phyloP scores from a whole-genome alignment of 352 stramenopile species.

The Phytopythium cucurbitacearum region DNA sequence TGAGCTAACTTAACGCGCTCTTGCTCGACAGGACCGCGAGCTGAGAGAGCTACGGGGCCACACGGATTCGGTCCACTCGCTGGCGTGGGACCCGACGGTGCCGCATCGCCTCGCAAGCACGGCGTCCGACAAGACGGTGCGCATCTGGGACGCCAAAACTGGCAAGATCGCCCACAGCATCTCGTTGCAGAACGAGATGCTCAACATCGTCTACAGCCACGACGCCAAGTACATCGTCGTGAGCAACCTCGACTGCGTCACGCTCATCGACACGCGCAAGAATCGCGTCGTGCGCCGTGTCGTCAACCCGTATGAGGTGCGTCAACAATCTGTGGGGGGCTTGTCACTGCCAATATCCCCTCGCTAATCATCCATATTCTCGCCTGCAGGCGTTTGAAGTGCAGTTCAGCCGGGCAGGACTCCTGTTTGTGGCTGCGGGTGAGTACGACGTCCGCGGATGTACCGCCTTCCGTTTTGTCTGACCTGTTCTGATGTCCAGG shows the following conservation, averaged over 20 bases:
- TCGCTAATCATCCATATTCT: no score
- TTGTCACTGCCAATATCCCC: no score
- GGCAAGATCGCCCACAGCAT: conserved; percentile 76
- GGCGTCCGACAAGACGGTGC: conserved; percentile 76
- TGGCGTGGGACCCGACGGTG: conserved; percentile 72
- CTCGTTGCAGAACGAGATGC: conserved; percentile 61
- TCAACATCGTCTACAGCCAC: conserved; percentile 78
- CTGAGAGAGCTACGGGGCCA: conserved; percentile 64
- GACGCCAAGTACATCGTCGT: conserved; percentile 82
- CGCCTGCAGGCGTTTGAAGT: conserved; percentile 53
- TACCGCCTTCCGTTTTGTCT: not conserved
- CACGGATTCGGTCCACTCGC: conserved; percentile 63
- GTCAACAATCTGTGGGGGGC: no score
- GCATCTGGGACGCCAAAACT: conserved; percentile 80
- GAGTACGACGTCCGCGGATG: not conserved
- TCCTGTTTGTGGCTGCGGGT: conserved; percentile 76
- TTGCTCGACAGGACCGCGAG: conserved; percentile 34
- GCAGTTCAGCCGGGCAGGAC: conserved; percentile 76
- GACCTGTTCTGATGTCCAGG: conserved; percentile 14
- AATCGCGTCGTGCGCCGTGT: conserved; percentile 70
- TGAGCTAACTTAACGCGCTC: not conserved
- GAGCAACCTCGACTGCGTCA: conserved; percentile 70
- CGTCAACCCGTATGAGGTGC: conserved; percentile 74
- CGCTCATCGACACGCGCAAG: conserved; percentile 80
- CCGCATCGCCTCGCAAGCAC: conserved; percentile 63